A percentile compares a stretch with the other conserved stretches of the same genome.
These are phyloP conservation scores for Penicillium capsulatum DNA, from an alignment of 2,329 filamentous ascomycete genomes.

Conservation along the genomic window DNA sequence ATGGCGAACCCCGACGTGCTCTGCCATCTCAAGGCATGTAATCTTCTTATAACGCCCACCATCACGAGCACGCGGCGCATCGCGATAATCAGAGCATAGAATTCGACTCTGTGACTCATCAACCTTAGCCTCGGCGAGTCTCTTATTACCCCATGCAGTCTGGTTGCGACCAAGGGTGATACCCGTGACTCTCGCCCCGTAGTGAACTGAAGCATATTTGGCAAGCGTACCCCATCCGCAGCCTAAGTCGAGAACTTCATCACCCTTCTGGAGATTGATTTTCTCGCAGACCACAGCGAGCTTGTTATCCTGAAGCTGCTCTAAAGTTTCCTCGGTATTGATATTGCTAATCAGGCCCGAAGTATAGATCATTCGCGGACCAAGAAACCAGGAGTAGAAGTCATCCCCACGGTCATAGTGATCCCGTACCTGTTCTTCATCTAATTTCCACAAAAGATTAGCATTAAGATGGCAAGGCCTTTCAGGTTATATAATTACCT, in stretches of 20 bases:
- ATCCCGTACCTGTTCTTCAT: constrained; percentile 95
- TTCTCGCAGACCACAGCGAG: constrained; percentile 93
- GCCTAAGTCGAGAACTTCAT: constrained; percentile 86
- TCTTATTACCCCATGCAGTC: constrained; percentile 92
- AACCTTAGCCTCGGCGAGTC: constrained; percentile 75
- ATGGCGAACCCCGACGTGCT: constrained; percentile 94
- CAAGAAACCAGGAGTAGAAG: constrained; percentile 98
- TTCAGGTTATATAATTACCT: constrained; percentile 48
- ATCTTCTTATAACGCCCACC: constrained; percentile 85
- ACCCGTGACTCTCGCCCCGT: constrained; percentile 79
- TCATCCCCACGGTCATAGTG: constrained; percentile 98
- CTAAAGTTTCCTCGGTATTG: constrained; percentile 80
- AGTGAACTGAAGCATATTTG: constrained; percentile 88
- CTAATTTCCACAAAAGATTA: constrained; percentile 47
- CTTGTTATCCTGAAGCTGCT: constrained; percentile 98
- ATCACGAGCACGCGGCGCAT: constrained; percentile 78
- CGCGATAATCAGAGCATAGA: constrained; percentile 95
- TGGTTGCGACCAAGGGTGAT: constrained; percentile 94
- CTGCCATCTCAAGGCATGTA: constrained; percentile 96
- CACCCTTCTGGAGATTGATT: constrained; percentile 75
- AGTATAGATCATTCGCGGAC: constrained; percentile 98
- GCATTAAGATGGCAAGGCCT: background rate
- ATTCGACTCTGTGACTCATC: constrained; percentile 85
- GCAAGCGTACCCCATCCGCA: constrained; percentile 97
- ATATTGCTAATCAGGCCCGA: constrained; percentile 89